Base-by-base conservation (phyloP, 306 rosid genomes). In the Senna tora region DNA sequence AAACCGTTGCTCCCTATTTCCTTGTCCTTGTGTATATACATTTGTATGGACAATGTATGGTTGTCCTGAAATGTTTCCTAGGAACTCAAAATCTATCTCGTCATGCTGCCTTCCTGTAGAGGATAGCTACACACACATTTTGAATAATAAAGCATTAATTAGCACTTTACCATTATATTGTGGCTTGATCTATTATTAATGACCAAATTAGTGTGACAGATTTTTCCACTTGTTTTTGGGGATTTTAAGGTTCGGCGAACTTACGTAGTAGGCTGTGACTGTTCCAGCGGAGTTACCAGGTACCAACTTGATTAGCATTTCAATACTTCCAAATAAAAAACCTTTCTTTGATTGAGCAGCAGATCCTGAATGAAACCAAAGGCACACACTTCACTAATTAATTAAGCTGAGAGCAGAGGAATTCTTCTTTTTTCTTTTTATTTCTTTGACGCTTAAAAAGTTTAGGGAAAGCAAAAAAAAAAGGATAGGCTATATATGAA, bases 31-130 rank as follows among this genome's bases (percentile, higher is more conserved):
- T 38, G 85, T 75, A 52, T 71, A 87, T 5, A 91, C 39, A 67
- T 91, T 91, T 74, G 97, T 94, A 77, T 91, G 97, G 59, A 89
- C 51, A 63, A 79, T 86, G 78, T 91, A 91, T 30, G 98, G 97
- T 49, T 91, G 90, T 64, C 96, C 97, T 42, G 96, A 77, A 65
- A 76, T 53, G 72, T 94, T 94, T 33, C 98, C 97, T 36, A 89
- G 69, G 84, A 91, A 94, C 85, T 94, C 98, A 46, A 83, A 94
- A 68, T 94, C 98, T 73, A 91, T 87, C 83, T 94, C 98, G 30
- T 94, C 95, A 47, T 87, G 98, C 10, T n/a, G 71, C 56, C 63
- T 77, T 55, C 93, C 96, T 0, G 81, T 84, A 1, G 97, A 93
- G 1, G 98, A 87, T 65, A 90, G 71, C 98, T 93, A 79, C 84